phyloP scores from a whole-genome alignment of 1,284 basidiomycete genomes.

The Prillingera fragicola region DNA sequence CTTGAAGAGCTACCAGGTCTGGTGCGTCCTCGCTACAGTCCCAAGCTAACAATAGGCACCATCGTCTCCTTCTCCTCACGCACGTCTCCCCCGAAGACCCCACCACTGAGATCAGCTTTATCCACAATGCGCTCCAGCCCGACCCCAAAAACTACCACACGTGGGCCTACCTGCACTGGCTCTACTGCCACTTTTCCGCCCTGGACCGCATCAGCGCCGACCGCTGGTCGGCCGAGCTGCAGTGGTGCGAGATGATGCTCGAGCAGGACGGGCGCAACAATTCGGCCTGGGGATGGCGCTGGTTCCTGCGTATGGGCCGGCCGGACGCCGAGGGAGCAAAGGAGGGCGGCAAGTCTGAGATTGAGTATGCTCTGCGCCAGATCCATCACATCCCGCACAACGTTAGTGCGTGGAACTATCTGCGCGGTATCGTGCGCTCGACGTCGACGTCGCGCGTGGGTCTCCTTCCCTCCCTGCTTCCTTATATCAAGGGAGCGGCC shows the following conservation, averaged over 20 bases:
- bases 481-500: slow-evolving; percentile 53
- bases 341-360: too few relatives aligned
- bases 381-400: slow-evolving; percentile 87
- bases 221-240: slow-evolving; percentile 70
- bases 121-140: slow-evolving; percentile 60
- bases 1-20: slow-evolving; percentile 93
- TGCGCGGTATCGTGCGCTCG: slow-evolving; percentile 56
- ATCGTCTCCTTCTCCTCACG: slow-evolving; percentile 69
- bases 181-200: slow-evolving; percentile 67
- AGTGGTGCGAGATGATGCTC: slow-evolving; percentile 71
- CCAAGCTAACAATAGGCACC: slow-evolving; percentile 55
- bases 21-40: slow-evolving; percentile 49
- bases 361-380: slow-evolving; percentile 60
- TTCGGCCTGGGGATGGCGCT: slow-evolving; percentile 95
- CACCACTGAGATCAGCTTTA: slow-evolving; percentile 66
- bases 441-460: slow-evolving; percentile 52
- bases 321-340: too few relatives aligned
- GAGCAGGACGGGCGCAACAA: slow-evolving; percentile 84
- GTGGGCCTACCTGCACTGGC: slow-evolving; percentile 90
- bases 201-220: slow-evolving; percentile 50
- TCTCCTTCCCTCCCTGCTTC: slow-evolving; percentile 58
- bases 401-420: slow-evolving; percentile 87
- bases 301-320: too few relatives aligned
- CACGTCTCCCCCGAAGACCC: slow-evolving; percentile 55
- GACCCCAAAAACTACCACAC: slow-evolving; percentile 96